Evolutionary conservation across 139 green algal genomes (phyloP).

Genomic region (Coelastrella sp.): DNA sequence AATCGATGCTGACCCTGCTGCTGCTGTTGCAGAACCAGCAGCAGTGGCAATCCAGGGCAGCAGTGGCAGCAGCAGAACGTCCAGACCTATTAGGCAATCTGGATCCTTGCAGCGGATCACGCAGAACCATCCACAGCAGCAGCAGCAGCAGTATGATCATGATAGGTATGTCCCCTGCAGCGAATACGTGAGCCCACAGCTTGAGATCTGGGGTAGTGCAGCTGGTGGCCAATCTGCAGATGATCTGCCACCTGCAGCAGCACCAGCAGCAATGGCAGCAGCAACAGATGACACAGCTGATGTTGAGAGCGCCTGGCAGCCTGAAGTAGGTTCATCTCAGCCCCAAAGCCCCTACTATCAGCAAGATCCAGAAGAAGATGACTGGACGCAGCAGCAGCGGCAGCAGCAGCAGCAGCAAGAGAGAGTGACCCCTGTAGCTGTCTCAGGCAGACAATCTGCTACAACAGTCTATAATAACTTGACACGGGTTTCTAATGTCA

Average conservation of each 20-base stretch:
- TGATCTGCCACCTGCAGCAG: background rate
- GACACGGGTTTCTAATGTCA: background rate
- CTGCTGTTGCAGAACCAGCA: background rate
- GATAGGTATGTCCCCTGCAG: too few relatives aligned
- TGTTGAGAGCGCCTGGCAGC: background rate
- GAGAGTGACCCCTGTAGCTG: background rate
- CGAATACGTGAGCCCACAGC: too few relatives aligned
- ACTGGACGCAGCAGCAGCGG: background rate
- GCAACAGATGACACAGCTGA: background rate
- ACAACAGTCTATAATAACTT: too few relatives aligned
- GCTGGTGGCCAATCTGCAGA: background rate
- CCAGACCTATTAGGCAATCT: too few relatives aligned
- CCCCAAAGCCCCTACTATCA: too few relatives aligned
- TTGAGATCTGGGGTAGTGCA: too few relatives aligned
- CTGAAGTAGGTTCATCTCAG: too few relatives aligned
- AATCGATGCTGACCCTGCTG: too few relatives aligned
- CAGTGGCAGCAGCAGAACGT: background rate
- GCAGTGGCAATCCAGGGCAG: background rate
- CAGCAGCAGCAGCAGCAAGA: background rate
- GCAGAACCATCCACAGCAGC: too few relatives aligned
- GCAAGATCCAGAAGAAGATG: too few relatives aligned
- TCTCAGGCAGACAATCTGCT: background rate
- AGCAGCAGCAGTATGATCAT: too few relatives aligned
- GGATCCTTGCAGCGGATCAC: too few relatives aligned
- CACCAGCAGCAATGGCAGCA: background rate